Evolutionary conservation across 768 basidiomycete species (phyloP).

Genomic region (Nidula microcarpa): DNA sequence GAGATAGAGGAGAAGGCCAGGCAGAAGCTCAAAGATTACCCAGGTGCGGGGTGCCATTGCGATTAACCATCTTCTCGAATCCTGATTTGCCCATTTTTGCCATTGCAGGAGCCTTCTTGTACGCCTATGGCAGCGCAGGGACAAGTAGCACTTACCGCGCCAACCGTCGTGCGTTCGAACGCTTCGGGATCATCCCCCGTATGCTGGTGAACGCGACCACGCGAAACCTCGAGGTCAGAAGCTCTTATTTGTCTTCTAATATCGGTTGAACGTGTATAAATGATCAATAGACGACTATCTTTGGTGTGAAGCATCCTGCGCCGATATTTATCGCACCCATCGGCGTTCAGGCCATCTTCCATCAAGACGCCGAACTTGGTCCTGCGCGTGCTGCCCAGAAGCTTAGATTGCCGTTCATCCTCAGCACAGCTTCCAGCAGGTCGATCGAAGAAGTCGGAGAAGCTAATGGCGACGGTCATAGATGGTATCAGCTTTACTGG

Average conservation of each 20-base stretch:
- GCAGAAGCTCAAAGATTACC: slow-evolving; percentile 56
- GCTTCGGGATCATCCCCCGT: slow-evolving; percentile 74
- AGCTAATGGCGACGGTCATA: slow-evolving; percentile 62
- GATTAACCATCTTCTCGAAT: background rate
- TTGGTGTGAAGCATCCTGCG: slow-evolving; percentile 58
- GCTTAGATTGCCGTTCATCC: slow-evolving; percentile 63
- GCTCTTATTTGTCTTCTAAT: slow-evolving; percentile 3
- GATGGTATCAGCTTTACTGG: slow-evolving; percentile 88
- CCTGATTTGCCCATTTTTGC: background rate
- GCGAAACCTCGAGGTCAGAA: slow-evolving; percentile 54
- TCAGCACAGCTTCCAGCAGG: slow-evolving; percentile 72
- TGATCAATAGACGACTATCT: slow-evolving; percentile 55
- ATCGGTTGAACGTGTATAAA: background rate
- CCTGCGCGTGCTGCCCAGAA: slow-evolving; percentile 61
- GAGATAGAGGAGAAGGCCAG: slow-evolving; percentile 66
- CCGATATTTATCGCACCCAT: slow-evolving; percentile 72
- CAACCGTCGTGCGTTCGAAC: slow-evolving; percentile 62
- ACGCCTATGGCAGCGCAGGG: slow-evolving; percentile 77
- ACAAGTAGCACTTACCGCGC: slow-evolving; percentile 60
- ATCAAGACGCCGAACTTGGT: slow-evolving; percentile 69
- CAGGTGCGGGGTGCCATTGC: slow-evolving; percentile 32
- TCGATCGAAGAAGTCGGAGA: slow-evolving; percentile 76
- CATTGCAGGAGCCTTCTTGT: slow-evolving; percentile 62
- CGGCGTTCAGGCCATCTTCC: slow-evolving; percentile 75
- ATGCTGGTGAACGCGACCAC: slow-evolving; percentile 65